A percentile compares a stretch with the other conserved stretches of the same genome.
phyloP scores from a whole-genome alignment of 179 eudicot genomes.

The Beta lomatogona region DNA sequence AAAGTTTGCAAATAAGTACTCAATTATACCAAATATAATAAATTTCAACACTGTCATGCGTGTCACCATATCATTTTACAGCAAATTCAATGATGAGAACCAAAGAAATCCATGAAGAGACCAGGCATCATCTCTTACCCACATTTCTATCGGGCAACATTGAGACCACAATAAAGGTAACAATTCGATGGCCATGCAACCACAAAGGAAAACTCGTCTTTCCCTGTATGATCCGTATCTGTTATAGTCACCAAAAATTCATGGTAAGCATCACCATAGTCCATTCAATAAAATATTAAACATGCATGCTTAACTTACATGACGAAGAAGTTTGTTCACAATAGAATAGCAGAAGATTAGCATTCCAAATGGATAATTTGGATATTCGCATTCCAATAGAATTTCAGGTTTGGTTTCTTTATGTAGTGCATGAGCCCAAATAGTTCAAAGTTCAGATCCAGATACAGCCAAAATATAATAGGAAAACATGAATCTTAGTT shows the following conservation, averaged over 20 bases:
- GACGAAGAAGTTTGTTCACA: background rate
- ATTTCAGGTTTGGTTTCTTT: background rate
- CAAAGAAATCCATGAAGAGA: background rate
- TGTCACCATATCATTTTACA: background rate
- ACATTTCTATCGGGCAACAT: slow-evolving; percentile 62
- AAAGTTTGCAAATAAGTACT: background rate
- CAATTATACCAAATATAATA: background rate
- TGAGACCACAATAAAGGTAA: slow-evolving; percentile 74
- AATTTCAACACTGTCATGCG: background rate
- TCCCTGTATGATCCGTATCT: slow-evolving; percentile 79
- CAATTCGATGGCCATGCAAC: slow-evolving; percentile 84
- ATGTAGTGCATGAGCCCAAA: background rate
- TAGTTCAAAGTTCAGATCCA: background rate
- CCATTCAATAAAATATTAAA: background rate
- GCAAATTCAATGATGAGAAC: background rate
- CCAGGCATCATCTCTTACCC: slow-evolving; percentile 51
- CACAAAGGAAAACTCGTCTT: slow-evolving; percentile 89
- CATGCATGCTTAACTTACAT: background rate
- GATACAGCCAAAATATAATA: background rate
- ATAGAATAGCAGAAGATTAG: background rate
- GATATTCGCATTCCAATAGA: background rate
- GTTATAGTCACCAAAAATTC: slow-evolving; percentile 24
- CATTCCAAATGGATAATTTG: background rate
- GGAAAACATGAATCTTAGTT: background rate
- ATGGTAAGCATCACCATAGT: background rate